Evolutionary conservation across 2,329 filamentous ascomycete species (phyloP), one percentile per base, ranked within the genome.

Genomic region (Fusarium anguioides): DNA sequence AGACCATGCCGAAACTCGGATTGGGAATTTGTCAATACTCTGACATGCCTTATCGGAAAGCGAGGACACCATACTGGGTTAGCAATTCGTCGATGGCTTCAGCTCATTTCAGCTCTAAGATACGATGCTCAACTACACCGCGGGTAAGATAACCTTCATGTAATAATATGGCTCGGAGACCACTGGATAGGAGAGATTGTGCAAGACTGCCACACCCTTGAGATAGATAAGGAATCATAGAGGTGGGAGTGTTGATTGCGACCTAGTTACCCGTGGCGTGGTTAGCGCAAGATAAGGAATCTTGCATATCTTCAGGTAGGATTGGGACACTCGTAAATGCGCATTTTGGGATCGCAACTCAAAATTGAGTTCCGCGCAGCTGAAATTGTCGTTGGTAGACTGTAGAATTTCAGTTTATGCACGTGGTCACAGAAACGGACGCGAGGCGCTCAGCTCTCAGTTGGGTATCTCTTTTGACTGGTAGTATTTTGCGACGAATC

Each of bases 211-310:
- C 18, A 23, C 40, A 53, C 48, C 47, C 47, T 60, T 71, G 50
- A 42, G 47, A 35, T 31, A 66, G 61, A 68, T 64, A 69, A 62
- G 47, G 49, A 45, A 40, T 26, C 12, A 20, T 15, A 55, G 46
- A 47, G 20, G 47, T 56, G 33, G 41, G 42, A 36, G 48, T 45
- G 14, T 21, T 29, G 15, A 39, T 55, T 57, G 40, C 17, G 39
- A 52, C 39, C 49, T 46, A 39, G 37, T 36, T 60, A 51, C 42
- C 46, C 60, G 66, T 69, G 62, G 63, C 59, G 50, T 55, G 37
- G 35, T 65, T 70, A 67, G 66, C 53, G 63, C 36, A 57, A 68
- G 70, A 72, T 72, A 72, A 72, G 70, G 37, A 48, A 53, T 29
- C 40, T 11, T 27, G 4, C 9, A 7, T 10, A 33, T 41, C 46